Conservation (phyloP, 2,329 filamentous ascomycete species). For the Colletotrichum cordylinicola region DNA sequence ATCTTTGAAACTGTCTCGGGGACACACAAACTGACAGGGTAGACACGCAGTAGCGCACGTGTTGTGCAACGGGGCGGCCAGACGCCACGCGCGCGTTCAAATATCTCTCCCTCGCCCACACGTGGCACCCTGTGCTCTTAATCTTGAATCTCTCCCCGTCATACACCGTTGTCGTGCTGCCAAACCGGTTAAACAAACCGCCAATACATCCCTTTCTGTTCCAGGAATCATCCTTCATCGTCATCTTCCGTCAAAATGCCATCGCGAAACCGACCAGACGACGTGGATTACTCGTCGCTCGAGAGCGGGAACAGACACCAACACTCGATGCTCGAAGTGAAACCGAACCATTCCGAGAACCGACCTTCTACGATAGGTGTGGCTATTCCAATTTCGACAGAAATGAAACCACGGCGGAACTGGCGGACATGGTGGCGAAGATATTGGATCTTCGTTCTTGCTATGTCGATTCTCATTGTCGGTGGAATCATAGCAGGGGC, state of each 20-base stretch:
- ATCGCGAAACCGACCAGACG: background rate
- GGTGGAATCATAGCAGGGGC: slow-evolving; percentile 14
- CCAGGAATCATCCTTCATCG: background rate
- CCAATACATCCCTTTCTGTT: background rate
- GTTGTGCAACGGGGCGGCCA: background rate
- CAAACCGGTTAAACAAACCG: background rate
- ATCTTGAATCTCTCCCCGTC: background rate
- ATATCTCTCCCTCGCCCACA: background rate
- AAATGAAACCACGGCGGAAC: background rate
- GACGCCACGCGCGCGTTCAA: background rate
- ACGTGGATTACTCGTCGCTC: background rate
- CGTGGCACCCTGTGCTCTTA: background rate
- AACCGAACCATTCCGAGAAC: background rate
- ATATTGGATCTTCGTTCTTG: slow-evolving; percentile 15
- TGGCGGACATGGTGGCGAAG: background rate
- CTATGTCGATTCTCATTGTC: slow-evolving; percentile 6
- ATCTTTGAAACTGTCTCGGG: background rate
- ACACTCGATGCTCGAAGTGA: background rate
- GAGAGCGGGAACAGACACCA: background rate
- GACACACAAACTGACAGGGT: background rate
- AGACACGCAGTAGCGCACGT: background rate
- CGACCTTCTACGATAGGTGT: slow-evolving; percentile 3
- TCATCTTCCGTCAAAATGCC: background rate
- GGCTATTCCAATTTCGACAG: slow-evolving; percentile 3
- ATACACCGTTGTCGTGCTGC: background rate